Base-by-base conservation (phyloP, 1,284 basidiomycete genomes). In the Pholiota adiposa region DNA sequence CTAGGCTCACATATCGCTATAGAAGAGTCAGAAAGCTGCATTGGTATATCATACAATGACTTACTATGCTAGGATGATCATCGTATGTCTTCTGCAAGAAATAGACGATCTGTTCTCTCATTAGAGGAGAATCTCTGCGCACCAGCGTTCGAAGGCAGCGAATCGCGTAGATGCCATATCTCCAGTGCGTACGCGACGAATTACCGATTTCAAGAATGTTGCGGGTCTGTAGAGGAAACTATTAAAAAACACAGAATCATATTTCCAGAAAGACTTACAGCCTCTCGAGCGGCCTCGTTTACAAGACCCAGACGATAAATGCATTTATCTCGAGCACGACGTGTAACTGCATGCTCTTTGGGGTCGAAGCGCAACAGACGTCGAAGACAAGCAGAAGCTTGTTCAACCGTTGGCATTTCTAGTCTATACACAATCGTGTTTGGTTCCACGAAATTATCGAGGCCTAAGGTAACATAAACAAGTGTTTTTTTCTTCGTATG, bases 181-280 rank as follows among this genome's bases (percentile, higher is more conserved):
- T 83, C 94, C 94, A 96, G 72, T 97, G 92, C 12, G 90, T 91
- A 18, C 77, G 72, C 2, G 80, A 63, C n/a, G 83, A 82, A 18
- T 80, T 78, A 2, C 82, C 88, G 27, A 89, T 79, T 25, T 80
- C 76, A 27, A 88, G 70, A 19, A 88, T 71, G 11, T 72, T 67
- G 1, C 65, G 63, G 27, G 72, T 80, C 84, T 85, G 61, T 33
- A 31, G 31, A 31, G 4, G 14, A 53, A 40, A 50, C 43, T 18
- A n/a, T n/a, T n/a, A 53, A 36, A 40, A 7, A 38, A 38, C 14
- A 14, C 16, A 38, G 6, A 38, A 38, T n/a, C 4, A 7, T 4
- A n/a, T 16, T 9, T 38, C 23, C 12, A 25, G 21, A 7, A 44
- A 25, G 18, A 74, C 81, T 59, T 52, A 88, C 87, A 41, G 78